phyloP scores from a whole-genome alignment of 352 stramenopile genomes.

The Globisporangium paroecandrum region DNA sequence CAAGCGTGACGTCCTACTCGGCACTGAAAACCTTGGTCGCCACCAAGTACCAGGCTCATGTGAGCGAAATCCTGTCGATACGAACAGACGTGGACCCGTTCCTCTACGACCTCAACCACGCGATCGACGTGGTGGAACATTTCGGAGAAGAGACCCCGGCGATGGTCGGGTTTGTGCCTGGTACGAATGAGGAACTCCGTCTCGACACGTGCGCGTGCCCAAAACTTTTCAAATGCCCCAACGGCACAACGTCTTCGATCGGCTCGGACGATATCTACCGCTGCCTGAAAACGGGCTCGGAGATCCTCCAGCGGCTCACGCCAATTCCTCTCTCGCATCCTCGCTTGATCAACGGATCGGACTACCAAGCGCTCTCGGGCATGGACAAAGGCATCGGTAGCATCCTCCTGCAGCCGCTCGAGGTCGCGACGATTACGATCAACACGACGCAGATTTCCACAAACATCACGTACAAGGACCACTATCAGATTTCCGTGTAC shows the following conservation, averaged over 20 bases:
- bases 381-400: conserved; percentile 49
- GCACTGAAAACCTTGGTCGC: conserved; percentile 63
- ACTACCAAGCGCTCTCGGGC: conserved; percentile 78
- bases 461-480: conserved; percentile 95
- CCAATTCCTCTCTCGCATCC: conserved; percentile 63
- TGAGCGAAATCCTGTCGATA: conserved; percentile 25
- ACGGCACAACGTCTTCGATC: conserved; percentile 80
- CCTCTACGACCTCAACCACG: conserved; percentile 90
- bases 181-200: conserved; percentile 35
- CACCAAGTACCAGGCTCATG: conserved; percentile 33
- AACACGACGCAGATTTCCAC: conserved; percentile 86
- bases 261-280: conserved; percentile 79
- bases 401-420: conserved; percentile 81
- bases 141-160: conserved; percentile 82
- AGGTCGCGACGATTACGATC: conserved; percentile 92
- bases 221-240: conserved; percentile 92
- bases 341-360: conserved; percentile 51
- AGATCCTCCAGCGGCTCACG: conserved; percentile 87
- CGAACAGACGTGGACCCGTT: conserved; percentile 78
- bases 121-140: conserved; percentile 81
- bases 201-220: conserved; percentile 94
- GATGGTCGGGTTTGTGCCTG: conserved; percentile 64
- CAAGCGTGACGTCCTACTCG: conserved; percentile 67
- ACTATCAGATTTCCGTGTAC: conserved; percentile 95
- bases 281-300: conserved; percentile 88